Conservation (phyloP, 2,329 filamentous ascomycete genomes). For the Alternaria brassicicola region DNA sequence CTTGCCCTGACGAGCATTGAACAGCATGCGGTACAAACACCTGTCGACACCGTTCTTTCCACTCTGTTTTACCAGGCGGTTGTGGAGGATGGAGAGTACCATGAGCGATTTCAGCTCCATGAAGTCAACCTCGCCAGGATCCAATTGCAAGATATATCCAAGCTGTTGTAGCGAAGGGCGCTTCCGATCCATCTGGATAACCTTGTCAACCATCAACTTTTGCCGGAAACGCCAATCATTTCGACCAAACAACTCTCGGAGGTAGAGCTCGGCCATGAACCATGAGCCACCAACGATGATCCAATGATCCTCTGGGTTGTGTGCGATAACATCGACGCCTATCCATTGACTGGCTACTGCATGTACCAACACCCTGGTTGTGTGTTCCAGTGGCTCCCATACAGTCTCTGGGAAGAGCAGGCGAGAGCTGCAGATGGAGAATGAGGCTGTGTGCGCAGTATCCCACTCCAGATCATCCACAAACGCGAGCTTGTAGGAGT, state of each 20-base stretch:
- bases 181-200: slow-evolving; percentile 80
- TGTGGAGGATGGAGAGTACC: slow-evolving; percentile 92
- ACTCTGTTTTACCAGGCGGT: slow-evolving; percentile 85
- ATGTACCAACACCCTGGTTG: slow-evolving; percentile 80
- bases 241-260: slow-evolving; percentile 88
- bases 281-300: slow-evolving; percentile 87
- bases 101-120: slow-evolving; percentile 88
- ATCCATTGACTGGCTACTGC: slow-evolving; percentile 92
- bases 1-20: slow-evolving; percentile 83
- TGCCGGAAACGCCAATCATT: slow-evolving; percentile 93
- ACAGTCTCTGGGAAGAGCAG: slow-evolving; percentile 84
- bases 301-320: slow-evolving; percentile 82
- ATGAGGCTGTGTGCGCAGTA: slow-evolving; percentile 76
- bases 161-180: slow-evolving; percentile 83
- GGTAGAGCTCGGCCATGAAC: slow-evolving; percentile 93
- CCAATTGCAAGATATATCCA: slow-evolving; percentile 77
- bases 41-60: slow-evolving; percentile 82
- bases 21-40: slow-evolving; percentile 83
- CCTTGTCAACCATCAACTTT: slow-evolving; percentile 80
- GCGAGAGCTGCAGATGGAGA: slow-evolving; percentile 86
- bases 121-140: slow-evolving; percentile 86
- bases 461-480: slow-evolving; percentile 85
- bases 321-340: slow-evolving; percentile 88
- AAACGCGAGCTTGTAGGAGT: slow-evolving; percentile 91
- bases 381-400: slow-evolving; percentile 82